phyloP scores from a whole-genome alignment of 1,284 basidiomycete species.

The Malassezia obtusa region DNA sequence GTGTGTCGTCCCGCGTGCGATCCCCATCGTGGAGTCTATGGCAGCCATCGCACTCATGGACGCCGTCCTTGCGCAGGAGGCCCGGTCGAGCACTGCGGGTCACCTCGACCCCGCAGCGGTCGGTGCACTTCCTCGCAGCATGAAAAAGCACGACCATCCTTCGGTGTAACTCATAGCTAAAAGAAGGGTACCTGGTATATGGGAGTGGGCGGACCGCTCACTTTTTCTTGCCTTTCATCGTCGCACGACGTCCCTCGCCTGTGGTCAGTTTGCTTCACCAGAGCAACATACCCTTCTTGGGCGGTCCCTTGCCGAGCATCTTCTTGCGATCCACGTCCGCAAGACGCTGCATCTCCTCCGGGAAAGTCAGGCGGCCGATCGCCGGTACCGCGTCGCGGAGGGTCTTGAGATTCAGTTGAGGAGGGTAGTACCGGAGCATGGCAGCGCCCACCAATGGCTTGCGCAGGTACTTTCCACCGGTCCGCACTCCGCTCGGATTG shows the following conservation, averaged over 20 bases:
- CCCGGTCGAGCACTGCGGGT: constrained; percentile 18
- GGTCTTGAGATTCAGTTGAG: constrained; percentile 29
- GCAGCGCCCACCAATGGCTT: constrained; percentile 34
- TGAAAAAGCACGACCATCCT: constrained; percentile 26
- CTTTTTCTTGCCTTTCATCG: constrained; percentile 44
- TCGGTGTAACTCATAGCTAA: not conserved
- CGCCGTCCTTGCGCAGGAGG: constrained; percentile 37
- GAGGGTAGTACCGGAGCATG: constrained; percentile 43
- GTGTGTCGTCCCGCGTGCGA: constrained; percentile 87
- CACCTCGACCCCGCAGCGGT: constrained; percentile 22
- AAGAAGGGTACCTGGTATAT: not conserved
- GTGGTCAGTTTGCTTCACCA: not conserved
- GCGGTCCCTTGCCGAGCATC: constrained; percentile 42
- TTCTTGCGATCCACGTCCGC: constrained; percentile 39
- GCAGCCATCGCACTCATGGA: constrained; percentile 92
- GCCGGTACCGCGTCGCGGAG: constrained; percentile 19
- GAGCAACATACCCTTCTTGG: constrained; percentile 45
- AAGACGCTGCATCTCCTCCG: constrained; percentile 28
- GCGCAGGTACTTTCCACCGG: constrained; percentile 36
- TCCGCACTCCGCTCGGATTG: constrained; percentile 32
- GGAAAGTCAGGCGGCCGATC: constrained; percentile 20
- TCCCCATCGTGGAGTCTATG: constrained; percentile 98
- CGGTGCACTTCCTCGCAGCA: constrained; percentile 31
- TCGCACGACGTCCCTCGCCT: constrained; percentile 45
- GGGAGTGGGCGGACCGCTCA: not conserved